phyloP scores from a whole-genome alignment of 2,329 filamentous ascomycete genomes.

The Alternaria novae-zelandiae region DNA sequence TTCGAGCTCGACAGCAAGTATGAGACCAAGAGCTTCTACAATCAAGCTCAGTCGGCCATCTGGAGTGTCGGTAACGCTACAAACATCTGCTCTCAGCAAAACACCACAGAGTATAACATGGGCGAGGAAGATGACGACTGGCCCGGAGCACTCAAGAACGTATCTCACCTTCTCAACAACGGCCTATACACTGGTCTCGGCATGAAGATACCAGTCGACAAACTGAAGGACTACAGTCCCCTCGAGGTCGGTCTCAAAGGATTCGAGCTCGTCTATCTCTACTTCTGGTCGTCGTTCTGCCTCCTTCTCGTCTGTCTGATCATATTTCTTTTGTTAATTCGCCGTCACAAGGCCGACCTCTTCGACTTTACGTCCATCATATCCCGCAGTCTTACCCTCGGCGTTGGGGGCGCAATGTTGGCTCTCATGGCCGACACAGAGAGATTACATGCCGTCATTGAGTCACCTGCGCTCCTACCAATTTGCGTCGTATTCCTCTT shows the following conservation, averaged over 20 bases:
- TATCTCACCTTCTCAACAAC: slow-evolving; percentile 33
- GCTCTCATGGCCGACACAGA: slow-evolving; percentile 33
- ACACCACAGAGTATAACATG: slow-evolving; percentile 19
- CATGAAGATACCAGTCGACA: slow-evolving; percentile 41
- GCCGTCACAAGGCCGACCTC: slow-evolving; percentile 47
- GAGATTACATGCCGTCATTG: slow-evolving; percentile 33
- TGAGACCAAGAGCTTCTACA: slow-evolving; percentile 31
- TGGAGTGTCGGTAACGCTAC: slow-evolving; percentile 39
- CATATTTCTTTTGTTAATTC: slow-evolving; percentile 49
- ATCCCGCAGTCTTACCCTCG: slow-evolving; percentile 33
- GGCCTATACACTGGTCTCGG: slow-evolving; percentile 44
- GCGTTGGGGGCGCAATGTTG: slow-evolving; percentile 38
- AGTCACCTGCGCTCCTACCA: slow-evolving; percentile 43
- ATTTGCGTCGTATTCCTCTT: slow-evolving; percentile 46
- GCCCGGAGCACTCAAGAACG: slow-evolving; percentile 26
- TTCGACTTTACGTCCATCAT: slow-evolving; percentile 50
- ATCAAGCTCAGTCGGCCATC: slow-evolving; percentile 17
- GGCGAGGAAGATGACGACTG: slow-evolving; percentile 11
- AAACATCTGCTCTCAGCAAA: slow-evolving; percentile 36
- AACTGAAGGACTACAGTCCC: slow-evolving; percentile 32
- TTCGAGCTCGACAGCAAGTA: slow-evolving; percentile 41
- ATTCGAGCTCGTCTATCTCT: slow-evolving; percentile 46
- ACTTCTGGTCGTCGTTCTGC: slow-evolving; percentile 48
- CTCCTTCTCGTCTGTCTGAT: slow-evolving; percentile 46
- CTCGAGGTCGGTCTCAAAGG: slow-evolving; percentile 34